Evolutionary conservation across 2,329 filamentous ascomycete genomes (phyloP).

Genomic region (Exophiala oligosperma): DNA sequence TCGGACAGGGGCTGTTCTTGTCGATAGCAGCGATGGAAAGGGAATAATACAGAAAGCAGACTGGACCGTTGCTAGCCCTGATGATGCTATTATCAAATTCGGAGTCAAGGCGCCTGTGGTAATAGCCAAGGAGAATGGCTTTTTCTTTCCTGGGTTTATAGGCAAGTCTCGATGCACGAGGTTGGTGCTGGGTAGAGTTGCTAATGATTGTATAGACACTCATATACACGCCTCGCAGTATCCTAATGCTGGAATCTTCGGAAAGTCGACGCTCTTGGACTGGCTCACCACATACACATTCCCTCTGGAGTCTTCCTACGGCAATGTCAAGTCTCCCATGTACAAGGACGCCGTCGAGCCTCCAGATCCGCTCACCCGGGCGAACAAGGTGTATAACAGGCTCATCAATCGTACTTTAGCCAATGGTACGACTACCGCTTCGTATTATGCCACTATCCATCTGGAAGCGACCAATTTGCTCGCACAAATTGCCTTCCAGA

Average conservation of each 20-base stretch:
- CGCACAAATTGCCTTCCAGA: slow-evolving; percentile 73
- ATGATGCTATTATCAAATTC: slow-evolving; percentile 24
- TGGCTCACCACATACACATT: slow-evolving; percentile 97
- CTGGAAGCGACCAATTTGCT: slow-evolving; percentile 88
- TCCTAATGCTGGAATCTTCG: slow-evolving; percentile 90
- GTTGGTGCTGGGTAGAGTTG: not conserved
- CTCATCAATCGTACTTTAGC: slow-evolving; percentile 78
- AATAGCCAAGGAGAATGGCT: slow-evolving; percentile 16
- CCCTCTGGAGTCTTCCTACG: slow-evolving; percentile 79
- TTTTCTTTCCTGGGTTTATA: slow-evolving; percentile 45
- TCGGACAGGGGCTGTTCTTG: slow-evolving; percentile 27
- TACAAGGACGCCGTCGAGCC: slow-evolving; percentile 30
- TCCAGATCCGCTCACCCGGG: slow-evolving; percentile 54
- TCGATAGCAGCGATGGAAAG: slow-evolving; percentile 21
- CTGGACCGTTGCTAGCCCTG: slow-evolving; percentile 22
- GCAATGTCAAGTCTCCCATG: slow-evolving; percentile 33
- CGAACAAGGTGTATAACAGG: slow-evolving; percentile 71
- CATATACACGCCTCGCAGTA: slow-evolving; percentile 96
- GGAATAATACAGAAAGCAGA: slow-evolving; percentile 26
- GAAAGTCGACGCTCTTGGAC: slow-evolving; percentile 85
- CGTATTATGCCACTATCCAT: slow-evolving; percentile 92
- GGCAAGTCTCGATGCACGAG: slow-evolving; percentile 32
- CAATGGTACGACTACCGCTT: slow-evolving; percentile 87
- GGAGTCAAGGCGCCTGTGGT: slow-evolving; percentile 23
- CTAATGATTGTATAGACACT: slow-evolving; percentile 62